A percentile compares a stretch with the other conserved stretches of the same genome.
Conservation (phyloP, 805 yeast genomes). For the Metschnikowia hibisci region DNA sequence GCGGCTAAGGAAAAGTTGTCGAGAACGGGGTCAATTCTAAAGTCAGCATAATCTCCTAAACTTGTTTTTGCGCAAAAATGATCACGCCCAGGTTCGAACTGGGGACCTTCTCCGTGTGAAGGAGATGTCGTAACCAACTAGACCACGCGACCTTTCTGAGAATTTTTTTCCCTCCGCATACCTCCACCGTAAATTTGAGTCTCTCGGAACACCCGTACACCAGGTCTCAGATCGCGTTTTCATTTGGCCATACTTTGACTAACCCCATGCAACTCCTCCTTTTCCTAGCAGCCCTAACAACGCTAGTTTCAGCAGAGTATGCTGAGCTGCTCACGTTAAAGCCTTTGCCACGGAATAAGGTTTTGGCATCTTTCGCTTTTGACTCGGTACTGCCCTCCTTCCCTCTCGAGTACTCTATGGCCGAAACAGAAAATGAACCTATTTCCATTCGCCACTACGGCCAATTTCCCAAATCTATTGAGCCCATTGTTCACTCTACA, state of each 20-base stretch:
- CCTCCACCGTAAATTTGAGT: neutral
- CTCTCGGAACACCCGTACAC: neutral
- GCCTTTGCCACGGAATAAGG: conserved; percentile 70
- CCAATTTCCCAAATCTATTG: conserved; percentile 75
- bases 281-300: conserved; percentile 3
- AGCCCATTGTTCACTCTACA: conserved; percentile 67
- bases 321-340: conserved; percentile 57
- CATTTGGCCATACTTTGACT: no score
- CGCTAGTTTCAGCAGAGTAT: conserved; percentile 29
- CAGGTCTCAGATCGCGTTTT: no score
- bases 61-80: conserved; percentile 9
- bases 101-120: conserved; percentile 24
- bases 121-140: conserved; percentile 23
- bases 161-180: no score
- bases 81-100: conserved; percentile 23
- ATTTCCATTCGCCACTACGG: conserved; percentile 45
- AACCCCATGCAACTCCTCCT: neutral
- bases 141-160: conserved; percentile 19
- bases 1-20: no score
- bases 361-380: conserved; percentile 71
- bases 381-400: conserved; percentile 51
- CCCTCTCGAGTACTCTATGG: conserved; percentile 19
- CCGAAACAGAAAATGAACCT: neutral
- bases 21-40: no score
- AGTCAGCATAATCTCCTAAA: no score